A percentile compares a stretch with the other conserved stretches of the same genome.
Evolutionary conservation across 768 basidiomycete species (phyloP).

Genomic region (Kwoniella europaea): DNA sequence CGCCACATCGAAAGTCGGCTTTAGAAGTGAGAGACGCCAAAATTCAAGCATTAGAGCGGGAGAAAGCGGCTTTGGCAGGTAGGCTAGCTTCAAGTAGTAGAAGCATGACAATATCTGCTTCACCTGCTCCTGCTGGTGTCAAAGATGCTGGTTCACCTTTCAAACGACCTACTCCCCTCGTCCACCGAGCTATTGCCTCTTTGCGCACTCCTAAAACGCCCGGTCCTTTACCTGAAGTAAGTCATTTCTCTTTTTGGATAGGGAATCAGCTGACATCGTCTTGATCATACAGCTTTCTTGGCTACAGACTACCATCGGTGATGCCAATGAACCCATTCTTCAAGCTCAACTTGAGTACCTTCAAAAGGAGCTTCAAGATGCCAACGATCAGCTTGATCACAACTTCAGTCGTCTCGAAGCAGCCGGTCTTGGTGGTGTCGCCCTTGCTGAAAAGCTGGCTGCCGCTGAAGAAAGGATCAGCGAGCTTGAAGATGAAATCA

Average conservation of each 20-base stretch:
- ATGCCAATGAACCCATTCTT: slow-evolving; percentile 44
- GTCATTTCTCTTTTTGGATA: neutral
- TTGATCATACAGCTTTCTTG: slow-evolving; percentile 43
- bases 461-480: slow-evolving; percentile 42
- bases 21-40: slow-evolving; percentile 40
- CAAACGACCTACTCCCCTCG: slow-evolving; percentile 37
- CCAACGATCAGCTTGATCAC: slow-evolving; percentile 50
- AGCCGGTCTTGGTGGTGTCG: slow-evolving; percentile 47
- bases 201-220: slow-evolving; percentile 50
- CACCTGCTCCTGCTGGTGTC: slow-evolving; percentile 6
- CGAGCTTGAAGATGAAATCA: slow-evolving; percentile 49
- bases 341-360: slow-evolving; percentile 48
- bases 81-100: slow-evolving; percentile 26
- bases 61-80: slow-evolving; percentile 48
- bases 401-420: slow-evolving; percentile 55
- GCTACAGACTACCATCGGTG: slow-evolving; percentile 48
- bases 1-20: slow-evolving; percentile 41
- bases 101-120: neutral
- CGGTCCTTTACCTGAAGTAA: slow-evolving; percentile 48
- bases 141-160: slow-evolving; percentile 44
- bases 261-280: slow-evolving; percentile 14
- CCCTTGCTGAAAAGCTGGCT: slow-evolving; percentile 50
- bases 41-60: slow-evolving; percentile 47
- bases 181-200: slow-evolving; percentile 42
- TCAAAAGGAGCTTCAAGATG: slow-evolving; percentile 45